Percentiles rank a stretch among this genome's conserved stretches.
phyloP scores from a whole-genome alignment of 345 rosid species.

The Sisymbrium irio region DNA sequence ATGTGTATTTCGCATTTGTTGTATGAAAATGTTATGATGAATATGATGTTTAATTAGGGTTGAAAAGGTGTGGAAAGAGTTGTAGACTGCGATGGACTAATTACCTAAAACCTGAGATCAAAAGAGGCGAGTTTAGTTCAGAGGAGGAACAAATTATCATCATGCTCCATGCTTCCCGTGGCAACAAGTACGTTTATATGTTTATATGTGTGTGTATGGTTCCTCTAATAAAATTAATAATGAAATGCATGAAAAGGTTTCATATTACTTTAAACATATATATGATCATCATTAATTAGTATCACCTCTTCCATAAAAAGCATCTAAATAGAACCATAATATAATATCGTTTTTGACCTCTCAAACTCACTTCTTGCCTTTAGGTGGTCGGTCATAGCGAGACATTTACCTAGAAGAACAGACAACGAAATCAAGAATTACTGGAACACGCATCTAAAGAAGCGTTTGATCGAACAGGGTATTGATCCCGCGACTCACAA shows the following conservation, averaged over 20 bases:
- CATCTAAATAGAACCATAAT: too few species aligned
- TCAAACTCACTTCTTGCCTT: neutral
- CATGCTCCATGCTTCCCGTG: slow-evolving; percentile 46
- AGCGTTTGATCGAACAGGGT: slow-evolving; percentile 72
- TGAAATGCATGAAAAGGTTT: neutral
- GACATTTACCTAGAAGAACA: slow-evolving; percentile 61
- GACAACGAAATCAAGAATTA: slow-evolving; percentile 72
- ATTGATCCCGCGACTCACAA: slow-evolving; percentile 72
- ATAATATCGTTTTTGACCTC: neutral
- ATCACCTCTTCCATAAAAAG: neutral
- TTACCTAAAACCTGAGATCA: slow-evolving; percentile 43
- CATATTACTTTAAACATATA: neutral
- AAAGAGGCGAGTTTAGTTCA: slow-evolving; percentile 43
- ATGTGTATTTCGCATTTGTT: neutral
- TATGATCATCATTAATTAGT: neutral
- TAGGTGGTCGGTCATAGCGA: slow-evolving; percentile 75
- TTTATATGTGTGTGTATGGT: neutral
- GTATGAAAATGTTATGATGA: neutral
- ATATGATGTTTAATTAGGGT: slow-evolving; percentile 26
- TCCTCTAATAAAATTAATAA: neutral
- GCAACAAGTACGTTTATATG: slow-evolving; percentile 39
- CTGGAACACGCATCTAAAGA: slow-evolving; percentile 71
- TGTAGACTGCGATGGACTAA: slow-evolving; percentile 49
- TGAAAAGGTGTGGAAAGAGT: slow-evolving; percentile 50
- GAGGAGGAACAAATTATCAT: slow-evolving; percentile 46